Percentiles rank a stretch among this genome's conserved stretches.
These are phyloP conservation scores for Mortierella sp. DNA, from an alignment of 371 early-diverging fungal species.

Conservation along the genomic window DNA sequence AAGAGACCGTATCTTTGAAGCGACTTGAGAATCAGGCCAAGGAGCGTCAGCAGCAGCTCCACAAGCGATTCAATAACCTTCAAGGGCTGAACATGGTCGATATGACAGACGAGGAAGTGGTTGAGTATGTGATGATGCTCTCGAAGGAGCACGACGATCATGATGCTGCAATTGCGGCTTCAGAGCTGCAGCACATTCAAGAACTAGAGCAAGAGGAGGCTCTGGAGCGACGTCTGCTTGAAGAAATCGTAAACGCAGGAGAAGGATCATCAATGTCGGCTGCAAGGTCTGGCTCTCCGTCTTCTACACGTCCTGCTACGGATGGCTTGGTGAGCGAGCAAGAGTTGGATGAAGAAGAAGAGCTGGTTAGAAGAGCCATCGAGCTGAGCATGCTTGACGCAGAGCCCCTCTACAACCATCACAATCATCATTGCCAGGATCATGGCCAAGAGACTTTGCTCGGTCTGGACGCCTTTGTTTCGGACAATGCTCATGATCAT, in stretches of 20 bases:
- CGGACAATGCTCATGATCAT: conserved; percentile 10
- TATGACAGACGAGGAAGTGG: conserved; percentile 56
- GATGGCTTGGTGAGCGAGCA: conserved; percentile 24
- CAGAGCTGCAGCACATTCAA: conserved; percentile 33
- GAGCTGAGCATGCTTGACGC: conserved; percentile 46
- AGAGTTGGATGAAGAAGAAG: conserved; percentile 52
- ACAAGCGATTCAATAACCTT: conserved; percentile 44
- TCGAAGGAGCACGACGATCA: conserved; percentile 47
- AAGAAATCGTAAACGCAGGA: conserved; percentile 4
- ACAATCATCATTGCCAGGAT: neutral
- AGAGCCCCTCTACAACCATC: neutral
- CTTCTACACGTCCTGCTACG: neutral
- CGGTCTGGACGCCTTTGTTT: neutral
- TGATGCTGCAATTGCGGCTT: conserved; percentile 17
- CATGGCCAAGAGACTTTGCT: neutral
- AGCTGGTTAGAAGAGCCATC: conserved; percentile 46
- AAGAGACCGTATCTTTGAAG: conserved; percentile 39
- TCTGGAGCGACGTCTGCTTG: conserved; percentile 5
- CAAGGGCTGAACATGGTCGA: conserved; percentile 52
- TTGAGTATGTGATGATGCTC: conserved; percentile 57
- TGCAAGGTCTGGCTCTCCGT: neutral
- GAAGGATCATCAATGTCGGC: conserved; percentile 28
- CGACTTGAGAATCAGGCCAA: conserved; percentile 37
- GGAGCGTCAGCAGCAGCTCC: conserved; percentile 45
- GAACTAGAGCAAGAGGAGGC: conserved; percentile 26